Base-by-base conservation (phyloP, 305 asterid species). In the Solanum aculeatissimum region DNA sequence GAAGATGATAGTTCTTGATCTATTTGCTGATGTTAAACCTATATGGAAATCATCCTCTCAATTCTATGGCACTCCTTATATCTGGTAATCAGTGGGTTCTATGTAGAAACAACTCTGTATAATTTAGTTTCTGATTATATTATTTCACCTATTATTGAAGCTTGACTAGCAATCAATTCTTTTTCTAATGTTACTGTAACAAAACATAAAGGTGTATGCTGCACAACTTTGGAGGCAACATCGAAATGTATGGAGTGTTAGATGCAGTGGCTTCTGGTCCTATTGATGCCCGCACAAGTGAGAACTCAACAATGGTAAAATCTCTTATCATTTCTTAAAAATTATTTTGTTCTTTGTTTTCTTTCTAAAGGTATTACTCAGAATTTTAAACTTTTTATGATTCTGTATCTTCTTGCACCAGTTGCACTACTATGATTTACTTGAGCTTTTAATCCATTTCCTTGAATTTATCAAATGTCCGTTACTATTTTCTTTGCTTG, bases 1-100 rank as follows among this genome's bases (percentile, higher is more conserved):
- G 90, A 95, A 94, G 94, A 97, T 97, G 99, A 93, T 97, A 85
- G 99, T 97, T 87, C 98, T 97, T 58, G 99, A 97, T 93, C 95
- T 97, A 84, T 97, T 97, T 89, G 98, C 99, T 82, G 99, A 97
- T 84, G 98, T 91, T 89, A 92, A 94, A 86, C 99, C 99, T 83
- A 84, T 97, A 82, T 97, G 99, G 99, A 94, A 92, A 85, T 91
- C 96, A 29, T 97, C 99, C 38, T 92, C 92, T 89, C 97, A 97
- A 81, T 97, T 97, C 89, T 97, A 97, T 85, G 88, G 89, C 88
- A 93, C 98, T 86, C 99, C 98, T 77, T 96, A 93, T 85, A 94
- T 97, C 86, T 97, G 99, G 99, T 91, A 97, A 77, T 90, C 85
- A 70, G 80, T 83, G 51, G 62, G 18, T 80, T 87, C 65, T 49